Conservation (phyloP, 2,329 filamentous ascomycete genomes). For the Dothideomycetidae sp. region DNA sequence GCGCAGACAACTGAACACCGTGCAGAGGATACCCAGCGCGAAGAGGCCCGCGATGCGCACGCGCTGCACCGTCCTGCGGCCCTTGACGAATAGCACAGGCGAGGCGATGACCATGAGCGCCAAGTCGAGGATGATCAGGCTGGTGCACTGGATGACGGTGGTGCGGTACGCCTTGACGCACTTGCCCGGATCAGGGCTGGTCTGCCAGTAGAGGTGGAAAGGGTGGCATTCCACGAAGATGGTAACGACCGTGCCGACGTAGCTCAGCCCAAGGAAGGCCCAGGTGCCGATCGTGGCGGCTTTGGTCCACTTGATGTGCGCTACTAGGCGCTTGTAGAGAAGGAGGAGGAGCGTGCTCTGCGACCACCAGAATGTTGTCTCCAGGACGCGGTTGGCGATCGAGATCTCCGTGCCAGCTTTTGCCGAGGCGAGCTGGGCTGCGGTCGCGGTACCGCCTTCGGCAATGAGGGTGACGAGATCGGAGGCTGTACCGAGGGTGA, state of each 20-base stretch:
- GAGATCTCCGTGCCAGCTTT: slow-evolving; percentile 4
- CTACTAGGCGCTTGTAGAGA: slow-evolving; percentile 5
- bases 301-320: slow-evolving; percentile 6
- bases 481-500: slow-evolving; percentile 4
- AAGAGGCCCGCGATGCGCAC: slow-evolving; percentile 5
- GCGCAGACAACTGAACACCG: slow-evolving; percentile 4
- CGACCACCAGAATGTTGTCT: slow-evolving; percentile 8
- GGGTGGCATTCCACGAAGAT: slow-evolving; percentile 7
- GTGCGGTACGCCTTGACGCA: slow-evolving; percentile 4
- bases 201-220: slow-evolving; percentile 4
- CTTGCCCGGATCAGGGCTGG: background rate
- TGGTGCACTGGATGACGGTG: slow-evolving; percentile 3
- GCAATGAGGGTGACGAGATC: slow-evolving; percentile 2
- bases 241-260: slow-evolving; percentile 2
- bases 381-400: slow-evolving; percentile 4
- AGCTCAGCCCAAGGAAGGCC: slow-evolving; percentile 2
- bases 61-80: slow-evolving; percentile 2
- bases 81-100: slow-evolving; percentile 5
- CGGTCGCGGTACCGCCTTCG: background rate
- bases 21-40: slow-evolving; percentile 6
- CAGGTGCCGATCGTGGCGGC: slow-evolving; percentile 2
- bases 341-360: slow-evolving; percentile 3
- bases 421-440: background rate
- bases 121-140: slow-evolving; percentile 4
- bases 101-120: slow-evolving; percentile 1